Conservation (phyloP, 352 stramenopile species). For the Aphanomyces invadans region DNA sequence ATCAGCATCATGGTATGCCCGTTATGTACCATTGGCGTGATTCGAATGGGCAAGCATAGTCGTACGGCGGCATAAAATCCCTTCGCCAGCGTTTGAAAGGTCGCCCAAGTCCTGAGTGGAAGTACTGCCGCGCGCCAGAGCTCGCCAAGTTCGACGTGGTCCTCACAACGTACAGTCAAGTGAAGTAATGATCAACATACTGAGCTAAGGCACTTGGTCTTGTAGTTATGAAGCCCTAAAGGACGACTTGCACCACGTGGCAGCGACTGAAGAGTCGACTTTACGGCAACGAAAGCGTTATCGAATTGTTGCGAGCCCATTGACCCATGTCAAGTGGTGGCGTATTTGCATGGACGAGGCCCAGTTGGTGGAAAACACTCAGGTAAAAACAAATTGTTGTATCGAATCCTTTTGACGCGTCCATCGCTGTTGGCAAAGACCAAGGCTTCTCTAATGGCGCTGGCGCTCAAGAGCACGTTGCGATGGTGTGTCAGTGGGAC, state of each 20-base stretch:
- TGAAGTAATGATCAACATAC: neutral
- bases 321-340: conserved; percentile 83
- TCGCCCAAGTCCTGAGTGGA: conserved; percentile 44
- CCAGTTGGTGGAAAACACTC: conserved; percentile 81
- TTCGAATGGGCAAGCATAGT: conserved; percentile 3
- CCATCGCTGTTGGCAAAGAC: conserved; percentile 31
- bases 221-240: conserved; percentile 74
- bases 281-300: conserved; percentile 73
- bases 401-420: too few relatives aligned
- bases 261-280: conserved; percentile 27
- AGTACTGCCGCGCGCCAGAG: conserved; percentile 39
- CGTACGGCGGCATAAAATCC: conserved; percentile 47
- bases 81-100: conserved; percentile 32
- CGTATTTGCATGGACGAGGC: conserved; percentile 90
- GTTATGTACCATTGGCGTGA: neutral
- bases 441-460: conserved; percentile 73
- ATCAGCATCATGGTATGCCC: conserved; percentile 38
- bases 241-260: conserved; percentile 72
- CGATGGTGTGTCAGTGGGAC: conserved; percentile 89
- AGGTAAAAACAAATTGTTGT: conserved; percentile 25
- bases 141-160: conserved; percentile 85
- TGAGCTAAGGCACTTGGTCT: neutral
- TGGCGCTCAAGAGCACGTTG: conserved; percentile 47
- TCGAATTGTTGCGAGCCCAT: conserved; percentile 76
- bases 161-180: conserved; percentile 55